phyloP scores from a whole-genome alignment of 768 basidiomycete species.

The Boletus insuetus region DNA sequence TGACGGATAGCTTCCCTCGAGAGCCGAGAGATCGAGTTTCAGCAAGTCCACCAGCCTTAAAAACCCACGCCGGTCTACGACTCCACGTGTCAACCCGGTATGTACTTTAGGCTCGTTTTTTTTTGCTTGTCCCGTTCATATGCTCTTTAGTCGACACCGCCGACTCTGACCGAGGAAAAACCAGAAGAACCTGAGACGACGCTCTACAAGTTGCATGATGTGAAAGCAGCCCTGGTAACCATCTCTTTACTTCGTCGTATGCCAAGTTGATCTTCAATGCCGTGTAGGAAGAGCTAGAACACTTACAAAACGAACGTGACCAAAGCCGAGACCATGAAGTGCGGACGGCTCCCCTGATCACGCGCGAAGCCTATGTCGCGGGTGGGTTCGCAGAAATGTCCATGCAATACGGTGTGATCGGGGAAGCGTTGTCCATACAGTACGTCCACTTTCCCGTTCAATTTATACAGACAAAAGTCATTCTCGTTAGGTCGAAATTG shows the following conservation, averaged over 20 bases:
- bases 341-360: constrained; percentile 47
- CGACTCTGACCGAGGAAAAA: not conserved
- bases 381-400: constrained; percentile 23
- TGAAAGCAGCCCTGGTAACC: not conserved
- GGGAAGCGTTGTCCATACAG: constrained; percentile 29
- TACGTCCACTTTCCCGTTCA: constrained; percentile 16
- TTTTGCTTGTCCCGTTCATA: not conserved
- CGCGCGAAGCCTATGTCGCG: constrained; percentile 40
- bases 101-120: not conserved
- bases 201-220: constrained; percentile 8
- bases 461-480: not conserved
- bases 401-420: constrained; percentile 60
- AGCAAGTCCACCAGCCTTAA: not conserved
- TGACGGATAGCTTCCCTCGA: not conserved
- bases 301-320: not conserved
- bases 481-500: constrained; percentile 23
- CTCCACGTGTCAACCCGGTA: not conserved
- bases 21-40: not conserved
- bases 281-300: constrained; percentile 7
- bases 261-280: not conserved
- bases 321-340: constrained; percentile 26
- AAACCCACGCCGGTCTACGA: not conserved
- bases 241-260: not conserved
- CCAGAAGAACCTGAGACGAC: not conserved
- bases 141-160: not conserved